phyloP scores from a whole-genome alignment of 164 flowering plant genomes.

The Annona squamosa region DNA sequence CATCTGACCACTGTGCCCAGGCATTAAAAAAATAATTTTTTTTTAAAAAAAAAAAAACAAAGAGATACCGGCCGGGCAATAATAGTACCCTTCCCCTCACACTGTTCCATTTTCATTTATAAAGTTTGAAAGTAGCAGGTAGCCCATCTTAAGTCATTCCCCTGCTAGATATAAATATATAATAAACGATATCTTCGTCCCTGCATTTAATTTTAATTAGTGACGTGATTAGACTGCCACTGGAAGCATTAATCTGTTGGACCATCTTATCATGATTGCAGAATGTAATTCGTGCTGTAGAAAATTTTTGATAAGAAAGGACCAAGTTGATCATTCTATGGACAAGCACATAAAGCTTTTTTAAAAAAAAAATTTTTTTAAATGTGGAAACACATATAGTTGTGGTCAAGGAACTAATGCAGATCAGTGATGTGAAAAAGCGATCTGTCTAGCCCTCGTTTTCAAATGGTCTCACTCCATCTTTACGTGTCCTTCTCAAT shows the following conservation, averaged over 20 bases:
- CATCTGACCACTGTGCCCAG: too few relatives aligned
- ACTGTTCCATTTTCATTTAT: background rate
- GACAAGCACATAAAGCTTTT: too few relatives aligned
- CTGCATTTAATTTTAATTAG: background rate
- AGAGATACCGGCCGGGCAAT: background rate
- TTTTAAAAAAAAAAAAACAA: background rate
- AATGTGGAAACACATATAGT: too few relatives aligned
- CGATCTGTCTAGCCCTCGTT: too few relatives aligned
- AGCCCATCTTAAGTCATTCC: too few relatives aligned
- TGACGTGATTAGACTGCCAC: background rate
- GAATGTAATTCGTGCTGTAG: too few relatives aligned
- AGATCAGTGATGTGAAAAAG: too few relatives aligned
- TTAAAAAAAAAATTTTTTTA: too few relatives aligned
- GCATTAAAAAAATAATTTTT: background rate
- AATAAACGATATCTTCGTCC: background rate
- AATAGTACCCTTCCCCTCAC: background rate
- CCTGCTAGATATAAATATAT: background rate
- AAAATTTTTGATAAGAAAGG: too few relatives aligned
- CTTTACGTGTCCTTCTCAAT: background rate
- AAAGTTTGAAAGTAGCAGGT: too few relatives aligned
- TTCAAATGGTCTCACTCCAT: background rate
- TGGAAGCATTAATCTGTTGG: background rate
- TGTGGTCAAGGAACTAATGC: too few relatives aligned
- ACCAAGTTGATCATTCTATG: too few relatives aligned
- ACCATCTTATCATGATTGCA: background rate